Conservation (phyloP, 2,329 filamentous ascomycete species). For the Zarea fungicola region DNA sequence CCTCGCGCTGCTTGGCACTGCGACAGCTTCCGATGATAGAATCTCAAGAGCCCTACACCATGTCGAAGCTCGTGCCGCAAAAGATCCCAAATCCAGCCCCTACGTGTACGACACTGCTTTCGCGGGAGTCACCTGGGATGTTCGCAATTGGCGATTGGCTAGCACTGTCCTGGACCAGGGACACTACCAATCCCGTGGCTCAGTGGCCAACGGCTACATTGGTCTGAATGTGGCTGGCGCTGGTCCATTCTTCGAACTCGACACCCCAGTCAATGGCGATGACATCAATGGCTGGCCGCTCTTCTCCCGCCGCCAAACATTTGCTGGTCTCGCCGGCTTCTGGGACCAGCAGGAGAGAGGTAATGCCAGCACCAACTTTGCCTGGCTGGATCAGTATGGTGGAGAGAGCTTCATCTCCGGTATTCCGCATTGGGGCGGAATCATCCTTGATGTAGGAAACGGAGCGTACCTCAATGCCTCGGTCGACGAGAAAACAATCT, state of each 20-base stretch:
- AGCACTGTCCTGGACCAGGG: conserved; percentile 22
- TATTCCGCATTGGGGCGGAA: conserved; percentile 53
- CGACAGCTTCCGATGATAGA: neutral
- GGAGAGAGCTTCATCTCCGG: conserved; percentile 65
- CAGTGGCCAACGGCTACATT: conserved; percentile 26
- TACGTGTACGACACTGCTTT: conserved; percentile 21
- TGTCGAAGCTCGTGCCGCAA: neutral
- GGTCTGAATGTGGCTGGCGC: conserved; percentile 24
- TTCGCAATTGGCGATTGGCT: conserved; percentile 22
- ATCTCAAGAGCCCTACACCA: neutral
- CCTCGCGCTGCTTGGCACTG: neutral
- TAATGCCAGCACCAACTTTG: conserved; percentile 57
- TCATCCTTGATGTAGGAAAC: conserved; percentile 48
- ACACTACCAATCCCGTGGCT: conserved; percentile 23
- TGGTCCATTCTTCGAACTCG: conserved; percentile 25
- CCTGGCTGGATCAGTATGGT: conserved; percentile 57
- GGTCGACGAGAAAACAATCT: conserved; percentile 53
- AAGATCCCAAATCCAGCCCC: neutral
- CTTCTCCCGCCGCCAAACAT: conserved; percentile 57
- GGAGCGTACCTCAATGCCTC: conserved; percentile 54
- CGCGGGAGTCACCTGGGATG: conserved; percentile 23
- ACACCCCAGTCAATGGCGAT: conserved; percentile 18
- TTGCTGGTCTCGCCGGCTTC: conserved; percentile 64
- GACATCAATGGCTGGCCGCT: conserved; percentile 63
- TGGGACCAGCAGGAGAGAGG: conserved; percentile 52